Base-by-base conservation (phyloP, 2,329 filamentous ascomycete species). In the Fusarium sp. region DNA sequence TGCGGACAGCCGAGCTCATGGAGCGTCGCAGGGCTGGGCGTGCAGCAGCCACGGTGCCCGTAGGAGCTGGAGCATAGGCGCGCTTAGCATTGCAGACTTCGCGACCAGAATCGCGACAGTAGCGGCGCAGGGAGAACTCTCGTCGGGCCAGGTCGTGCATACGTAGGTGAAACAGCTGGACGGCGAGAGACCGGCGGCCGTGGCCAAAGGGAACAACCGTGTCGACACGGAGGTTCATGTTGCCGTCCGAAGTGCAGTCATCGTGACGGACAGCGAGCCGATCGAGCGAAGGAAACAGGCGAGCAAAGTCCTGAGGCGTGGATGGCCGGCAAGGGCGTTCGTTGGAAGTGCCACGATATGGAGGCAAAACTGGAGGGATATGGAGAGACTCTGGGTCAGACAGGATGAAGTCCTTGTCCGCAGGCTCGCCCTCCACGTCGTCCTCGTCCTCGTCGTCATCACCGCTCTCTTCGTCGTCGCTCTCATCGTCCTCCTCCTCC, bases 141-240 rank as follows among this genome's bases (percentile, higher is more conserved):
- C 96, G 89, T 72, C 89, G 89, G 75, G 89, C 90, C 60, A 98
- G 83, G 79, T 98, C 93, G 78, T 97, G 90, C 93, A 99, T 97
- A 74, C 93, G 91, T 65, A 98, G 84, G 79, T 99, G 95, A 81
- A 97, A 98, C 51, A 99, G 89, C 77, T 90, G 87, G 10, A 89
- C 81, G 5, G 89, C 92, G 74, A 91, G 87, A 72, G 89, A 88
- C 68, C 89, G 87, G 69, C 87, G 87, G 40, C 86, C 86, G 18
- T 71, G 86, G 23, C 86, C 86, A 20, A 73, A 61, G 25, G 86
- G 85, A 49, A 92, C 87, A 68, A 91, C 84, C 6, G 93, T 95
- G 77, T 97, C 94, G 63, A 98, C 86, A 31, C 94, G 90, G 62
- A 99, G 85, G 77, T 98, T 98, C 93, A 97, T 96, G 83, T 97